Conservation (phyloP, 2,329 filamentous ascomycete species). For the Venturia oleaginea region DNA sequence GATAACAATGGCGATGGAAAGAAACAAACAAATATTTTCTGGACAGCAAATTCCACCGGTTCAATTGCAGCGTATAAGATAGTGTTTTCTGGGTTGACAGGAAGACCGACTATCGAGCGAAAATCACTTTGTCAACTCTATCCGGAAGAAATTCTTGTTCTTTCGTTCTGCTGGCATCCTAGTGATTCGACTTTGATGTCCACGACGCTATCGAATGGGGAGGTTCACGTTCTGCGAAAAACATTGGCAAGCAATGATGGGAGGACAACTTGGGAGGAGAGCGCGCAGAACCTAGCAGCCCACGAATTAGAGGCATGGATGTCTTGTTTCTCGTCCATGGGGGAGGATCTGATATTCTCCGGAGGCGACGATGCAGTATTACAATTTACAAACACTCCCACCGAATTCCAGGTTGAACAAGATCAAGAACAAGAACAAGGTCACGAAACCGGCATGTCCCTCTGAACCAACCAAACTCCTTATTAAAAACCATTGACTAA, state of each 20-base stretch:
- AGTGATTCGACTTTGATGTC: constrained; percentile 46
- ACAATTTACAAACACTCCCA: constrained; percentile 14
- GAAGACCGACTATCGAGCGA: background rate
- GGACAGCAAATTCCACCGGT: constrained; percentile 69
- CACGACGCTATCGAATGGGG: constrained; percentile 61
- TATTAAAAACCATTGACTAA: no score
- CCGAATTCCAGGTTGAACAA: constrained; percentile 17
- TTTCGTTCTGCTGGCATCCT: constrained; percentile 69
- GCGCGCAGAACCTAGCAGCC: background rate
- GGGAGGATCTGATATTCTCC: constrained; percentile 46
- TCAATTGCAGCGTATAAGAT: constrained; percentile 51
- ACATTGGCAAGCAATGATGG: constrained; percentile 15
- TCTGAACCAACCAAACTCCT: background rate
- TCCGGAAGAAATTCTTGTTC: constrained; percentile 52
- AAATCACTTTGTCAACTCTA: constrained; percentile 33
- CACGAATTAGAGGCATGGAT: constrained; percentile 66
- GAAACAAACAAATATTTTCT: constrained; percentile 44
- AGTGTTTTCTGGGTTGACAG: constrained; percentile 28
- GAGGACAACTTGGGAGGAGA: constrained; percentile 15
- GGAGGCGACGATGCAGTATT: constrained; percentile 69
- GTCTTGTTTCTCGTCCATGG: constrained; percentile 40
- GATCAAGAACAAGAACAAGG: constrained; percentile 2
- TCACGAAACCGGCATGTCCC: constrained; percentile 15
- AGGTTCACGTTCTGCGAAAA: constrained; percentile 38
- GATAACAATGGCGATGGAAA: constrained; percentile 20